Base-by-base conservation (phyloP, 192 early-diverging fungal genomes). In the Funneliformis geosporum region DNA sequence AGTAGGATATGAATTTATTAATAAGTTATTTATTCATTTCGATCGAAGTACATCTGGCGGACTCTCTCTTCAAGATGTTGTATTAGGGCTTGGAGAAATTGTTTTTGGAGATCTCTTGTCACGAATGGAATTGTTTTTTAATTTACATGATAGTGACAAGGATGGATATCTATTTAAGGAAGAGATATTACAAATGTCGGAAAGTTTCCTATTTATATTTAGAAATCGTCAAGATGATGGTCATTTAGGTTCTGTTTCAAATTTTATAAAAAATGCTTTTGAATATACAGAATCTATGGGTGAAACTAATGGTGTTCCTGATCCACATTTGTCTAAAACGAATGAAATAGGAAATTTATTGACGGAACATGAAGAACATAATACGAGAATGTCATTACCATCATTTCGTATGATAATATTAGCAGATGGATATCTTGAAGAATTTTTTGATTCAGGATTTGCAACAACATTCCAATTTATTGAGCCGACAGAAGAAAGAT, bases 181-280 rank as follows among this genome's bases (percentile, higher is more conserved):
- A 44, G 93, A 99, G 73, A 88, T 96, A 44, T 90, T 96, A 76
- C 89, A 92, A 59, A 85, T 97, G 70, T 93, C 94, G 1, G 96
- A 97, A 85, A 91, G 92, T 50, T 81, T 99, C 7, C 87, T 96
- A 73, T 97, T 95, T 79, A 86, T 99, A 2, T 85, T 93, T 60
- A 80, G 92, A 2, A 79, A 81, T 40, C 81, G 90, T 64, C 83
- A 88, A 59, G 87, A 88, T 12, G 89, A 93, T 77, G 42, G 75
- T 60, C 87, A 92, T 79, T 68, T 96, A 50, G 86, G 84, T 38
- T 74, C 87, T 25, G 86, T 93, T 33, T 89, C 87, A 33, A 86
- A 85, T 39, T 86, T 93, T 18, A 82, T 93, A 64, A 91, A 88
- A 68, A 84, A 89, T 28, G 89, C 93, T 21, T 90, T 93, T 75